Evolutionary conservation across 192 early-diverging fungal species (phyloP), one percentile per base, ranked within the genome.

Genomic region (Umbelopsis ramanniana): DNA sequence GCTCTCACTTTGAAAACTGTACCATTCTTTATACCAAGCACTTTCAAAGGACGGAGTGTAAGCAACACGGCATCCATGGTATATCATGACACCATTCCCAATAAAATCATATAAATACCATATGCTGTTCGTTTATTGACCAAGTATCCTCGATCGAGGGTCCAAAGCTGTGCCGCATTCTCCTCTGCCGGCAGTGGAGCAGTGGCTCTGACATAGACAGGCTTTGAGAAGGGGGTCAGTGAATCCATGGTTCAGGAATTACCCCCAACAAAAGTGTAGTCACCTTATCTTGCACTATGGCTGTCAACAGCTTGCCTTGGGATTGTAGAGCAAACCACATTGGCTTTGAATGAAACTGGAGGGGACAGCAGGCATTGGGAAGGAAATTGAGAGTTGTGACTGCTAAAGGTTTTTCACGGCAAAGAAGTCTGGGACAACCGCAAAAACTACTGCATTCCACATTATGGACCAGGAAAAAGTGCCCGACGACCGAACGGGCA

Each of bases 401-500:
- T 63, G 57, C 26, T 29, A 63, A 63, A 37, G 26, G 26, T 63
- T 63, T 63, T 63, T 63, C 57, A 63, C 14, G 6, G 48, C 48
- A 63, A 63, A 37, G 26, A 22, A 26, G 53, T 22, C 53, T 19
- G 57, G 26, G 17, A 29, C 33, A 12, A 29, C 17, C 15, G 33
- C 15, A 26, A 22, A 63, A 37, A 35, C 35, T 29, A 29, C 17
- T 22, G 15, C 57, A 63, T 63, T 63, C 57, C 33, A 50, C 48
- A 63, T 63, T 63, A 63, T 63, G 57, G 57, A 63, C 29, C 57
- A 63, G 57, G 57, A 63, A 63, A 63, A 63, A 63, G 57, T 63
- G 57, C 57, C 33, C 57, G 57, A 63, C 26, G 57, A 63, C 29
- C 57, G 57, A 63, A 63, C 57, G 57, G 57, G 29, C 57, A 63